Conservation (phyloP, 768 basidiomycete species). For the Boletus speciosus region DNA sequence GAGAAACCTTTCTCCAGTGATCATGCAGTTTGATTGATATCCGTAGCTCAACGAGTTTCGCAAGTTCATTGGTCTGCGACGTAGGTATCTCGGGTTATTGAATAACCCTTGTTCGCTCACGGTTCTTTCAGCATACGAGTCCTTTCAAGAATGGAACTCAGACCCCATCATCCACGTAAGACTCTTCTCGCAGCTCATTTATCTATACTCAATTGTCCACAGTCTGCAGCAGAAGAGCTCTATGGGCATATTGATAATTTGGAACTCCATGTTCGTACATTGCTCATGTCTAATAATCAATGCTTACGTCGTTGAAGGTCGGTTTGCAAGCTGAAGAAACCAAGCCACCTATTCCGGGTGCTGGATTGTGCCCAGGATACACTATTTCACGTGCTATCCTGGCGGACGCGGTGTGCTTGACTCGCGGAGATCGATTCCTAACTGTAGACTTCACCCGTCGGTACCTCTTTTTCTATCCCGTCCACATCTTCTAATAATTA, state of each 20-base stretch:
- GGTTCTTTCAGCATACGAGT: constrained; percentile 46
- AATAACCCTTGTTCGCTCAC: constrained; percentile 2
- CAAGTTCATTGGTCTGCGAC: constrained; percentile 66
- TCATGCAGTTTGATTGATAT: background rate
- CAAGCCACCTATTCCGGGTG: constrained; percentile 60
- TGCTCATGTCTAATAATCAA: background rate
- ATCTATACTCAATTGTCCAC: background rate
- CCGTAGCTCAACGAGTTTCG: constrained; percentile 66
- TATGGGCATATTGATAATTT: constrained; percentile 75
- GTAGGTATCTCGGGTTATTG: constrained; percentile 33
- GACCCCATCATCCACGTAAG: constrained; percentile 53
- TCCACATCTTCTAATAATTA: constrained; percentile 2
- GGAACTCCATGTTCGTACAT: constrained; percentile 61
- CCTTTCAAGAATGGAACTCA: constrained; percentile 73
- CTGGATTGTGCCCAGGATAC: constrained; percentile 78
- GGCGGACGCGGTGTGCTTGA: constrained; percentile 70
- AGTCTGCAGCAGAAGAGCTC: constrained; percentile 62
- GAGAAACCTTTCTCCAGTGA: constrained; percentile 20
- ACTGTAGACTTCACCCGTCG: constrained; percentile 74
- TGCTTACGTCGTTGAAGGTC: constrained; percentile 35
- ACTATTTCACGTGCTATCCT: constrained; percentile 85
- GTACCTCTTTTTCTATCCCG: constrained; percentile 22
- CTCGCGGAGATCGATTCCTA: constrained; percentile 76
- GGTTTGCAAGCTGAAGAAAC: constrained; percentile 72
- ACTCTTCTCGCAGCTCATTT: background rate